A percentile compares a stretch with the other conserved stretches of the same genome.
Evolutionary conservation across 148 eudicot genomes (phyloP).

Genomic region (Cornus suecica): DNA sequence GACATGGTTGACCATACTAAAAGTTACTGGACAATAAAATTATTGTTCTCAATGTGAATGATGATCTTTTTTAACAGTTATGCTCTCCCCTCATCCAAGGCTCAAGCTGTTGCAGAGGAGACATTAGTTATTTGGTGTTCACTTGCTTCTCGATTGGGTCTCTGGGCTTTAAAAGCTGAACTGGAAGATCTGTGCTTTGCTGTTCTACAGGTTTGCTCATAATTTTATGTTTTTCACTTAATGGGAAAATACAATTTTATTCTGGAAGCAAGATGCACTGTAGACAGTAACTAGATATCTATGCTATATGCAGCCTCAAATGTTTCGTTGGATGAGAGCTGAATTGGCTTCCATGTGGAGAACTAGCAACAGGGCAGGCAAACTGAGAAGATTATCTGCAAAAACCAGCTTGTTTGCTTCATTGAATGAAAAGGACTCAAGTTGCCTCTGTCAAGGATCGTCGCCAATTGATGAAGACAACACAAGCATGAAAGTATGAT

Average conservation of each 20-base stretch:
- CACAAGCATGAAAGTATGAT: conserved; percentile 53
- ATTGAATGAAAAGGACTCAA: conserved; percentile 23
- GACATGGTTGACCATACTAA: neutral
- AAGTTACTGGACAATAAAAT: neutral
- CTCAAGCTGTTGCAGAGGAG: conserved; percentile 90
- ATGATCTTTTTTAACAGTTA: conserved; percentile 46
- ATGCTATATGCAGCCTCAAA: conserved; percentile 60
- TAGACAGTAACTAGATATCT: neutral
- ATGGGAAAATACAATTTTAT: neutral
- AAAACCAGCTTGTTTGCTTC: conserved; percentile 34
- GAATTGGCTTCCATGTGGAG: conserved; percentile 93
- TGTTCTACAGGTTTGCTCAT: conserved; percentile 66
- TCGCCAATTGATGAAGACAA: conserved; percentile 36
- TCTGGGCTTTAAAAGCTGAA: conserved; percentile 97
- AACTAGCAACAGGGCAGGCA: conserved; percentile 46
- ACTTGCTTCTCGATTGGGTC: conserved; percentile 91
- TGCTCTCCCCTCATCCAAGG: conserved; percentile 82
- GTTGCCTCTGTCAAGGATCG: conserved; percentile 26
- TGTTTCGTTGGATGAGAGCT: conserved; percentile 73
- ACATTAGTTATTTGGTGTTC: conserved; percentile 96
- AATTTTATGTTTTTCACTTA: neutral
- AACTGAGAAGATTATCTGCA: conserved; percentile 50
- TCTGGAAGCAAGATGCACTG: conserved; percentile 2
- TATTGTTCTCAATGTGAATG: neutral
- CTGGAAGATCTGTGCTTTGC: conserved; percentile 97